These are phyloP conservation scores for Withania somnifera DNA, from an alignment of 305 asterid genomes.

Conservation along the genomic window DNA sequence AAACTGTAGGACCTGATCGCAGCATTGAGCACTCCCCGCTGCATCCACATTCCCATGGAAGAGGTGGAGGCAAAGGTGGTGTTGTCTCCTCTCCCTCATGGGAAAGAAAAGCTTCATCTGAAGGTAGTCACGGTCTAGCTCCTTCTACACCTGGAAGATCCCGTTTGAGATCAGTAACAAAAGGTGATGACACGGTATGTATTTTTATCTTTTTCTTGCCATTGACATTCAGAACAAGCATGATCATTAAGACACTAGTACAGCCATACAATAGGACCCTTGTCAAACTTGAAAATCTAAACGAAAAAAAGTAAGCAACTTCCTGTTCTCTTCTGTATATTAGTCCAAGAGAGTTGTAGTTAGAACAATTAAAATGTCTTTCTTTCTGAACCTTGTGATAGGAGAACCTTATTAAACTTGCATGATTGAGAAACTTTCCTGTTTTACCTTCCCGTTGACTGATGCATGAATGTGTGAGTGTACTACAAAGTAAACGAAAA, in stretches of 20 bases:
- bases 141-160: conserved; percentile 88
- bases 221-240: background rate
- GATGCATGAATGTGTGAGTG: background rate
- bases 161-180: conserved; percentile 62
- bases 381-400: background rate
- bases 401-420: background rate
- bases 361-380: background rate
- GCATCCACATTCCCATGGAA: conserved; percentile 50
- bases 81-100: conserved; percentile 78
- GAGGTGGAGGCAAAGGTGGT: conserved; percentile 31
- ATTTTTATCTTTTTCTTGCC: background rate
- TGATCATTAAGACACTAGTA: background rate
- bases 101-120: conserved; percentile 63
- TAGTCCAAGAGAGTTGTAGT: background rate
- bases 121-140: conserved; percentile 48
- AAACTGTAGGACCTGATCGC: conserved; percentile 47
- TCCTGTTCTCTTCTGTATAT: background rate
- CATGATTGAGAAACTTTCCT: background rate
- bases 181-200: conserved; percentile 68
- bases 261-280: background rate
- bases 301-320: background rate
- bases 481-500: background rate
- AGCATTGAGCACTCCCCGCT: conserved; percentile 60
- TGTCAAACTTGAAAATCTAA: background rate
- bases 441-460: background rate